Conservation (phyloP, 2,329 filamentous ascomycete genomes). For the Dichotomopilus funicola region DNA sequence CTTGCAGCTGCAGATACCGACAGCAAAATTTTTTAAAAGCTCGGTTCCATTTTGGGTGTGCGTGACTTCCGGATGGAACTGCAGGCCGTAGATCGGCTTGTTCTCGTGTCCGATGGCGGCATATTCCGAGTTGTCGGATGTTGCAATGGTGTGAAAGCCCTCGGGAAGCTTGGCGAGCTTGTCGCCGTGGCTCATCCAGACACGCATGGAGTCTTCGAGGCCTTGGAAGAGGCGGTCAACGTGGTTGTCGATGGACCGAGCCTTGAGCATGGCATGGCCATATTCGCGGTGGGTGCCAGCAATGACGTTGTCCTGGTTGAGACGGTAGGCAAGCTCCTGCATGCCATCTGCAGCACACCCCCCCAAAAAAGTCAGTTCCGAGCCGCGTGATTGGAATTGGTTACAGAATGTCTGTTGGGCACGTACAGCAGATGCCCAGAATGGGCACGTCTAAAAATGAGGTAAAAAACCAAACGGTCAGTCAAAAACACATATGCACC, state of each 20-base stretch:
- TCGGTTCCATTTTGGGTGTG: constrained; percentile 64
- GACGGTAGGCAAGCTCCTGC: constrained; percentile 68
- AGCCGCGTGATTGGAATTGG: background rate
- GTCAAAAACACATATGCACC: constrained; percentile 24
- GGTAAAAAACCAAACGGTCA: constrained; percentile 6
- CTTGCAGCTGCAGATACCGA: constrained; percentile 71
- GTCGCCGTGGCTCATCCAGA: constrained; percentile 87
- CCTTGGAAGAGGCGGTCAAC: constrained; percentile 75
- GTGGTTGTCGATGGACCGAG: constrained; percentile 34
- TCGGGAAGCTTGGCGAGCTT: constrained; percentile 71
- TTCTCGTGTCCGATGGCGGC: constrained; percentile 70
- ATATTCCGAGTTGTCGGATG: constrained; percentile 67
- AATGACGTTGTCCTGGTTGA: constrained; percentile 38
- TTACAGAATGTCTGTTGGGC: background rate
- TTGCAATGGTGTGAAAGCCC: constrained; percentile 67
- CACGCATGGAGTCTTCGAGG: constrained; percentile 60
- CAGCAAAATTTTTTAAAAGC: constrained; percentile 74
- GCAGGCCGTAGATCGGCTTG: constrained; percentile 71
- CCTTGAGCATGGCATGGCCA: constrained; percentile 45
- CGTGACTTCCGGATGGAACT: constrained; percentile 84
- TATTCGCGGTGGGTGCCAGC: constrained; percentile 24
- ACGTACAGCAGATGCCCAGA: constrained; percentile 29
- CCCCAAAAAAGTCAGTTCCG: constrained; percentile 5
- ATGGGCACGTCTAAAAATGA: constrained; percentile 25
- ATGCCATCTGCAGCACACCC: constrained; percentile 35